Evolutionary conservation across 2,329 filamentous ascomycete species (phyloP).

Genomic region (Lachnellula hyalina): DNA sequence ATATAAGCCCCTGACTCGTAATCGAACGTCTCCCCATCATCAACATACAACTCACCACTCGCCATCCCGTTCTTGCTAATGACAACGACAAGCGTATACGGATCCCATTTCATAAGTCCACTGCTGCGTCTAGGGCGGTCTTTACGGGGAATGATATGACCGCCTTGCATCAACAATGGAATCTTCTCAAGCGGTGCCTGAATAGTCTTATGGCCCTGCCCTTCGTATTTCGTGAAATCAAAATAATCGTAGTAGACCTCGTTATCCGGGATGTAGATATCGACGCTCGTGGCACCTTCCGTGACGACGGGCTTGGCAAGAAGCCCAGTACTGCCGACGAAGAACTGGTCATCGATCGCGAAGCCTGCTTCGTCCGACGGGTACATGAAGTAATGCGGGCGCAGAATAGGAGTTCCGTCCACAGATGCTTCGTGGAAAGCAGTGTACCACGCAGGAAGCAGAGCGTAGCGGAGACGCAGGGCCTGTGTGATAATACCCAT

Average conservation of each 20-base stretch:
- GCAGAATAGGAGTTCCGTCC: conserved; percentile 79
- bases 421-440: conserved; percentile 86
- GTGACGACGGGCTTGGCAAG: conserved; percentile 87
- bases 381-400: conserved; percentile 90
- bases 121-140: conserved; percentile 82
- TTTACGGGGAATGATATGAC: conserved; percentile 85
- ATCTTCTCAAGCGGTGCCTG: conserved; percentile 78
- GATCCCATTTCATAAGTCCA: conserved; percentile 87
- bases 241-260: conserved; percentile 96
- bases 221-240: conserved; percentile 68
- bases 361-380: conserved; percentile 85
- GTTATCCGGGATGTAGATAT: conserved; percentile 83
- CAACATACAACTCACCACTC: conserved; percentile 78
- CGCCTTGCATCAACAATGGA: conserved; percentile 86
- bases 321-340: conserved; percentile 80
- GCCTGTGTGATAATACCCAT: conserved; percentile 81
- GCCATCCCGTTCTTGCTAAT: conserved; percentile 66
- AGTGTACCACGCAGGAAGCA: conserved; percentile 94
- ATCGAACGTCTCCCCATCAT: conserved; percentile 92
- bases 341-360: conserved; percentile 85
- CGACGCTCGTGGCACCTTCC: conserved; percentile 65
- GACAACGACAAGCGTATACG: conserved; percentile 83
- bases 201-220: conserved; percentile 65
- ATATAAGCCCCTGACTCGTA: conserved; percentile 83
- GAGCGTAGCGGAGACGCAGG: conserved; percentile 78